These are phyloP conservation scores for Cercospora brassicicola DNA, from an alignment of 2,329 filamentous ascomycete species.

Conservation along the genomic window DNA sequence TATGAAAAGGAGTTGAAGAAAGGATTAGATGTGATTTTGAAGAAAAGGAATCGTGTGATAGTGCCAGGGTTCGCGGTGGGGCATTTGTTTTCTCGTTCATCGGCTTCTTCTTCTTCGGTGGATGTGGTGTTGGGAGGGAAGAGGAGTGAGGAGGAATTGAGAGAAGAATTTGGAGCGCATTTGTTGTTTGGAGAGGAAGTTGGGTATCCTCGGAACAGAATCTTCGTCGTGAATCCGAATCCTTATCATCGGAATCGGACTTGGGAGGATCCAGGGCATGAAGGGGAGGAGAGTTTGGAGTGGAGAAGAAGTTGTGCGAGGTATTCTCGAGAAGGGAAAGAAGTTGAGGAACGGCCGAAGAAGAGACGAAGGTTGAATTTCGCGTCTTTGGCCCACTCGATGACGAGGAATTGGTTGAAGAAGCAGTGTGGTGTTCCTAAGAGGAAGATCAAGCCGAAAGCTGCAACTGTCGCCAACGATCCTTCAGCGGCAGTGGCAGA, in stretches of 20 bases:
- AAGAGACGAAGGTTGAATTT: slow-evolving; percentile 5
- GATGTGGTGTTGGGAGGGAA: background rate
- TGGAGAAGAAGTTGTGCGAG: background rate
- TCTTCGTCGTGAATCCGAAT: slow-evolving; percentile 10
- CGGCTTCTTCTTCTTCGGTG: background rate
- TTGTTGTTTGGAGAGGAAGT: slow-evolving; percentile 1
- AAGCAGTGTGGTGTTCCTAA: background rate
- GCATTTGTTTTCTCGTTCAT: background rate
- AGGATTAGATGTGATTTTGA: background rate
- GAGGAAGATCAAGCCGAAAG: background rate
- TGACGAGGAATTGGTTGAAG: slow-evolving; percentile 9
- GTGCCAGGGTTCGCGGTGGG: background rate
- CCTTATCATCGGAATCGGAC: slow-evolving; percentile 13
- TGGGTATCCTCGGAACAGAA: background rate
- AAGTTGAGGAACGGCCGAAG: background rate
- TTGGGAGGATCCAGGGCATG: slow-evolving; percentile 5
- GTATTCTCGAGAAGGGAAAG: background rate
- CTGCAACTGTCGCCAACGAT: background rate
- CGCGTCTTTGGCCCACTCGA: slow-evolving; percentile 3
- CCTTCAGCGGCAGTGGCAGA: background rate
- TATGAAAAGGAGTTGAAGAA: background rate
- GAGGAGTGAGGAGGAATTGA: background rate
- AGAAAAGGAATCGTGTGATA: slow-evolving; percentile 2
- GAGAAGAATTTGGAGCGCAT: background rate
- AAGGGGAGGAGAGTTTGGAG: background rate